Evolutionary conservation across 1,139 yeast genomes (phyloP), one percentile per base, ranked within the genome.

Genomic region (Ashbya aceris): DNA sequence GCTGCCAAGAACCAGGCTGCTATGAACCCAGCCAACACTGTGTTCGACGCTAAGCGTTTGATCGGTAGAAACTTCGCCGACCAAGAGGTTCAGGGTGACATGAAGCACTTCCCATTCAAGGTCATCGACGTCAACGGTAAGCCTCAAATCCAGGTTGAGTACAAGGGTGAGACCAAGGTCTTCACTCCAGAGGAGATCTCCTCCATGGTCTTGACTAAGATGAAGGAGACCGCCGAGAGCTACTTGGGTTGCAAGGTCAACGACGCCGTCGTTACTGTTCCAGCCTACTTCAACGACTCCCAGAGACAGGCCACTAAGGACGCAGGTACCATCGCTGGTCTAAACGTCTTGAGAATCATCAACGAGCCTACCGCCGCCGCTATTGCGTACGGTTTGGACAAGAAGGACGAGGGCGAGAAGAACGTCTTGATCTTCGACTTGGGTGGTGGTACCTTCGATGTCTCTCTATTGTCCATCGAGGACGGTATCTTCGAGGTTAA

Each of bases 391-490:
- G 96, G 96, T 81, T 81, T 87, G 66, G 96, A 91, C 75, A 91
- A 86, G 73, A 86, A 57, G 49, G 78, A 77, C 58, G 84, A 78
- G 53, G 79, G 81, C 66, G 96, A 87, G 76, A 83, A 79, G 73
- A 82, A 82, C 69, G 95, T 89, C 56, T 77, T 89, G 66, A 87
- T 89, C 66, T 87, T 87, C 77, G 96, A 87, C 74, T 80, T 87
- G 67, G 96, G 96, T 83, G 96, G 96, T 74, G 97, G 97, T 79
- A 89, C 97, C 67, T 89, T 89, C 73, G 97, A 89, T 85, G 96
- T 89, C 54, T 89, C 97, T 47, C 76, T 89, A 60, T 77, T 89
- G 70, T 81, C 87, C 73, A 86, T 89, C 66, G 94, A 89, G 68
- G 96, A 89, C 68, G 97, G 97, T 79, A 89, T 89, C 68, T 89